Percentiles rank a stretch among this genome's conserved stretches.
Conservation (phyloP, 1,139 yeast species). For the Magnusiomyces suaveolens region DNA sequence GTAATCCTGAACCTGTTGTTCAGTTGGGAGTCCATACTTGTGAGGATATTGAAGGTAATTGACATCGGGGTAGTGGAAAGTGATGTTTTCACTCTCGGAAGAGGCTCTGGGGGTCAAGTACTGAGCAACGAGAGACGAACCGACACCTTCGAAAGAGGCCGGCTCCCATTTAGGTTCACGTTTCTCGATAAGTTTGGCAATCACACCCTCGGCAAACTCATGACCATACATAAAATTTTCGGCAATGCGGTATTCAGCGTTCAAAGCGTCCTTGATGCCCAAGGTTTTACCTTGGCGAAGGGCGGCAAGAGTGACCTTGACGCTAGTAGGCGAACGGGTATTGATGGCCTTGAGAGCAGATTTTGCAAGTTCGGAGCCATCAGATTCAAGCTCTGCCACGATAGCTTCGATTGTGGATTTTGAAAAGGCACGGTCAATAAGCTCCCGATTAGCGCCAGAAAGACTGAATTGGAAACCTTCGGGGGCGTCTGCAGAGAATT, state of each 20-base stretch:
- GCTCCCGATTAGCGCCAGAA: conserved; percentile 45
- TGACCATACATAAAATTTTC: conserved; percentile 59
- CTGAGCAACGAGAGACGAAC: conserved; percentile 10
- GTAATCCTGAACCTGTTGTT: conserved; percentile 46
- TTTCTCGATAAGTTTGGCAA: conserved; percentile 58
- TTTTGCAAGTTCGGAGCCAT: conserved; percentile 60
- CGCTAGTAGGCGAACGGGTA: conserved; percentile 64
- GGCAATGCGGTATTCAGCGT: conserved; percentile 68
- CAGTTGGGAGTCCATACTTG: conserved; percentile 75
- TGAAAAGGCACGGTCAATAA: conserved; percentile 62
- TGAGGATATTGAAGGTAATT: conserved; percentile 61
- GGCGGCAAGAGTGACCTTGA: conserved; percentile 63
- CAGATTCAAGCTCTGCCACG: conserved; percentile 44
- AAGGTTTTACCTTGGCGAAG: conserved; percentile 53
- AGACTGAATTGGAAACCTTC: conserved; percentile 51
- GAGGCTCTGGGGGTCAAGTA: conserved; percentile 19
- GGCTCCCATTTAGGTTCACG: conserved; percentile 50
- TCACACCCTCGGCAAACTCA: conserved; percentile 68
- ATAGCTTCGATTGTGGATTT: conserved; percentile 52
- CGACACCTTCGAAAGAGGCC: conserved; percentile 29
- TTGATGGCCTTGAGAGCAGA: conserved; percentile 47
- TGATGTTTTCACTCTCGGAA: conserved; percentile 27
- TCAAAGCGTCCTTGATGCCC: conserved; percentile 57
- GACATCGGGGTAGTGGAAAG: conserved; percentile 38
- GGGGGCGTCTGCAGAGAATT: conserved; percentile 65